phyloP scores from a whole-genome alignment of 768 basidiomycete species.

The Cubamyces sp. region DNA sequence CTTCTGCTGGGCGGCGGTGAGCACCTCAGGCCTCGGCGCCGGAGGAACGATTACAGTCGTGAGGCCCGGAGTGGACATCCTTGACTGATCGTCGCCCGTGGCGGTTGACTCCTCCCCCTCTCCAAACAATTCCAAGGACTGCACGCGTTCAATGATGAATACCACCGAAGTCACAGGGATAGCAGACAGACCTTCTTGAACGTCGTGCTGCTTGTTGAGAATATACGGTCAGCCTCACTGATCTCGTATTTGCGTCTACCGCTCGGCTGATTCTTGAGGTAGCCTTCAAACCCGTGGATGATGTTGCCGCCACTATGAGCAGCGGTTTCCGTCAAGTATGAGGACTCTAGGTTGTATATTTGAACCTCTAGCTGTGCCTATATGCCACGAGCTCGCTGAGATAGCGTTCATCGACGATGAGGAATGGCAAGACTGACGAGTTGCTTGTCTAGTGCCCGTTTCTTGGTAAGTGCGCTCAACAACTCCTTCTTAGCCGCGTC shows the following conservation, averaged over 20 bases:
- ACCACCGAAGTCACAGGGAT: not conserved
- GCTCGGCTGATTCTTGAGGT: constrained; percentile 75
- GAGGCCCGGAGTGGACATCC: constrained; percentile 70
- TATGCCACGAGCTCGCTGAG: not conserved
- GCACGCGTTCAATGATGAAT: not conserved
- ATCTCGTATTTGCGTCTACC: constrained; percentile 76
- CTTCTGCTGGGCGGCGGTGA: constrained; percentile 74
- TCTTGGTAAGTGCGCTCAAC: constrained; percentile 71
- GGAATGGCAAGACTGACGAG: constrained; percentile 51
- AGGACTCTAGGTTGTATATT: constrained; percentile 76
- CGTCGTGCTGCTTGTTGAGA: constrained; percentile 81
- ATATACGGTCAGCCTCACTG: constrained; percentile 76
- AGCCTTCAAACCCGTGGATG: constrained; percentile 85
- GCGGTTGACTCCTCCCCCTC: constrained; percentile 69
- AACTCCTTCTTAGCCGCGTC: constrained; percentile 78
- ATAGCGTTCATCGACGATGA: no score
- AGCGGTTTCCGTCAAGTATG: constrained; percentile 79
- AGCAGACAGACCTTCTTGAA: constrained; percentile 61
- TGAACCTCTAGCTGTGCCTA: constrained; percentile 80
- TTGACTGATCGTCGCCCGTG: constrained; percentile 66
- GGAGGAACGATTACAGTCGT: constrained; percentile 81
- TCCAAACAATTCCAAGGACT: constrained; percentile 78
- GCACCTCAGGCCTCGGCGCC: constrained; percentile 67
- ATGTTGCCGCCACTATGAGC: constrained; percentile 83
- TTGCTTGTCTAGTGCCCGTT: constrained; percentile 75